These are phyloP conservation scores for Coprinopsis marcescibilis DNA, from an alignment of 768 basidiomycete genomes.

Conservation along the genomic window DNA sequence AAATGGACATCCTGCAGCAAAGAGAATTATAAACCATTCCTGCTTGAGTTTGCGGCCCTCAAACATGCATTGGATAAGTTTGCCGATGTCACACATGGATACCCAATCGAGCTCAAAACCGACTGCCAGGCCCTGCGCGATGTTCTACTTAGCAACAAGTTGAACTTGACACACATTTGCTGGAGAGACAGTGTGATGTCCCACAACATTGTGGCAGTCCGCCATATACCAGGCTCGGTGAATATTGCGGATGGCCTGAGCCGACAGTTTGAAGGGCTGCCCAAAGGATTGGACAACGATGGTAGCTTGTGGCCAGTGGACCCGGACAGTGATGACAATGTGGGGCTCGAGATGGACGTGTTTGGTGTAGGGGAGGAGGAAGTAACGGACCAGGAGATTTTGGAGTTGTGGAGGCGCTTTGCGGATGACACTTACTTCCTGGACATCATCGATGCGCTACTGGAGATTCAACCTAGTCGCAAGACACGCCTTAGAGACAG, in stretches of 20 bases:
- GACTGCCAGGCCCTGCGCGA: conserved; percentile 32
- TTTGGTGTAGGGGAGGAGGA: conserved; percentile 9
- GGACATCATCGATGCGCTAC: conserved; percentile 19
- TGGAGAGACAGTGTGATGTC: conserved; percentile 29
- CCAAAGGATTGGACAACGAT: conserved; percentile 16
- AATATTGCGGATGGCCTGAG: conserved; percentile 26
- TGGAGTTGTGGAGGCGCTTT: conserved; percentile 15
- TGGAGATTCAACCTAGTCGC: conserved; percentile 16
- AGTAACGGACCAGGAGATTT: background rate
- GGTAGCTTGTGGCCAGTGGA: conserved; percentile 26
- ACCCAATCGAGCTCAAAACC: conserved; percentile 27
- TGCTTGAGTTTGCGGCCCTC: conserved; percentile 30
- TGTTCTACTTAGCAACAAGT: conserved; percentile 20
- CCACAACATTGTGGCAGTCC: conserved; percentile 21
- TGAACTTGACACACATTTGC: conserved; percentile 24
- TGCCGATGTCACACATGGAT: conserved; percentile 22
- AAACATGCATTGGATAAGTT: conserved; percentile 29
- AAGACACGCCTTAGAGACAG: conserved; percentile 11
- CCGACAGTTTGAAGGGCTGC: conserved; percentile 14
- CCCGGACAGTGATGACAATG: conserved; percentile 20
- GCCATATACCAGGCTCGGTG: conserved; percentile 11
- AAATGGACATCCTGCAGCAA: conserved; percentile 27
- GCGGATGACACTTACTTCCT: conserved; percentile 18
- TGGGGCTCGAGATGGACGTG: conserved; percentile 17
- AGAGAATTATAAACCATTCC: conserved; percentile 24